phyloP scores from a whole-genome alignment of 1,284 basidiomycete genomes.

The Microbotryum saponariae region DNA sequence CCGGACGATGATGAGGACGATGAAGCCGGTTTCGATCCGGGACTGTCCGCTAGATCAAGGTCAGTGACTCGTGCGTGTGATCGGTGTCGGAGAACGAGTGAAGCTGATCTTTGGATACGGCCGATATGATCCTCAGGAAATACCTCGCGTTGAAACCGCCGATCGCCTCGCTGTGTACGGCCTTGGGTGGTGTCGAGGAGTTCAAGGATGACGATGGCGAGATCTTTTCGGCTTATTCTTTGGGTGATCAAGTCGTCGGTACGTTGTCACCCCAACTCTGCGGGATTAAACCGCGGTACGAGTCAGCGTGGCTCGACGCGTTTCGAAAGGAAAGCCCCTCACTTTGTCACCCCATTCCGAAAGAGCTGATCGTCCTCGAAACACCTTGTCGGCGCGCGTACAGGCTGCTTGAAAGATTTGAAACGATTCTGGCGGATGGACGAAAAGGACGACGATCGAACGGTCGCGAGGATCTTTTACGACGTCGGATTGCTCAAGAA shows the following conservation, averaged over 20 bases:
- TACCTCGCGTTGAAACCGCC: slow-evolving; percentile 20
- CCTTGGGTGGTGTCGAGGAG: slow-evolving; percentile 36
- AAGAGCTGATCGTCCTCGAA: neutral
- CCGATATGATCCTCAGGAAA: neutral
- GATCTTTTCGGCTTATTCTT: slow-evolving; percentile 32
- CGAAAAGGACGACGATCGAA: slow-evolving; percentile 87
- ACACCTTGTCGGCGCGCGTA: neutral
- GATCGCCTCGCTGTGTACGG: slow-evolving; percentile 32
- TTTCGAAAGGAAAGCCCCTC: too few species aligned
- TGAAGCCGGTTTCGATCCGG: too few species aligned
- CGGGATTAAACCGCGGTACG: neutral
- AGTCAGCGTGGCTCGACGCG: neutral
- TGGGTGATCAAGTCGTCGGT: slow-evolving; percentile 36
- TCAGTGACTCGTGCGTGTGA: too few species aligned
- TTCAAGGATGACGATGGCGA: slow-evolving; percentile 27
- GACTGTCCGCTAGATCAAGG: too few species aligned
- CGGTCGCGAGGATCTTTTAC: slow-evolving; percentile 83
- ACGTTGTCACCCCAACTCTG: neutral
- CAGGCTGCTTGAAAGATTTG: slow-evolving; percentile 78
- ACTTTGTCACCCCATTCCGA: too few species aligned
- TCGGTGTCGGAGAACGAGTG: too few species aligned
- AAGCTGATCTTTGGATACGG: too few species aligned
- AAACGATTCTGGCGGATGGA: slow-evolving; percentile 92
- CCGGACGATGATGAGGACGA: too few species aligned
- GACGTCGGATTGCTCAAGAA: slow-evolving; percentile 69